Base-by-base conservation (phyloP, 495 filamentous ascomycete genomes). In the Beverwykella pulmonaria region DNA sequence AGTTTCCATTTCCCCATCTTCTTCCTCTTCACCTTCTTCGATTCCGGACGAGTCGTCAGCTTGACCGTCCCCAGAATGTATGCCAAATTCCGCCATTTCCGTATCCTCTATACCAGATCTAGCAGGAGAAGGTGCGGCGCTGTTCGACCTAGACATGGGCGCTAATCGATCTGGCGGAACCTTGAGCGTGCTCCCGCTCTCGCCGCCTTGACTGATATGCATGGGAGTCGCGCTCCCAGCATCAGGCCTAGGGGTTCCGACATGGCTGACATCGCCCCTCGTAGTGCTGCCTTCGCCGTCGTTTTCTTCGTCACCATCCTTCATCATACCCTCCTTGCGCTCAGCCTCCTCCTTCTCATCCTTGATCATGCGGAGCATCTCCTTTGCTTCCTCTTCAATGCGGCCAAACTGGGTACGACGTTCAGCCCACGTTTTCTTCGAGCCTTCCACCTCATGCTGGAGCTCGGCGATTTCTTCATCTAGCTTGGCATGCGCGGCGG, bases 291-390 rank as follows among this genome's bases (percentile, higher is more conserved):
- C 75, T 81, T 82, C 84, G 1, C 85, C 89, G 50, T 91, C 90
- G 48, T 89, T 89, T 0, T 83, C 90, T 50, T 91, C 91, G 54
- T 85, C 53, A 19, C 34, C 53, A 44, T 57, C 84, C 59, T 75
- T 73, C 53, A 72, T 71, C 86, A 94, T 96, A 29, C 93, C 93
- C 74, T 97, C 85, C 60, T 83, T 80, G 47, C 85, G 75, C 73
- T 88, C 87, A 15, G 73, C 73, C 78, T 97, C 94, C 75, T 98
- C 94, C 76, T 97, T 97, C 81, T 97, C 92, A 76, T 97, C 92
- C 46, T 91, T 86, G 69, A 98, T 98, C 71, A 96, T 79, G 32
- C 88, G 84, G 53, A 92, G 82, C 69, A 98, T 82, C 65, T 91
- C 83, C 86, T 89, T 90, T 4, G 92, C 90, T 80, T 98, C 93